Conservation (phyloP, 2,329 filamentous ascomycete genomes). For the Claviceps pusilla region DNA sequence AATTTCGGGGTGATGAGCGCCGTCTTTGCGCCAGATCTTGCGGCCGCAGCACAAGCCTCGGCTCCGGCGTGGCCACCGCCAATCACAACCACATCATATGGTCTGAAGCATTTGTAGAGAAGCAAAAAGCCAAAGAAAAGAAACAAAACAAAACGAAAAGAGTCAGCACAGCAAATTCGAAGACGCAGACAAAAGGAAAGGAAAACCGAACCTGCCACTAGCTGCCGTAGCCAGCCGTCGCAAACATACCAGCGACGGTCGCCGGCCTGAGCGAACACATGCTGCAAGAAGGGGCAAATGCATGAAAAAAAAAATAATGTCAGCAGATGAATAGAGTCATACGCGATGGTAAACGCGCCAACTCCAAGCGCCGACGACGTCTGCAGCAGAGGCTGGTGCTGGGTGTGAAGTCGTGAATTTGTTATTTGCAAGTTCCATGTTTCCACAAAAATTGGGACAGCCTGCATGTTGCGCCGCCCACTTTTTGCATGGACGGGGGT, state of each 20-base stretch:
- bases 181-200: not conserved
- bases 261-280: constrained; percentile 9
- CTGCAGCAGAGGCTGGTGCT: no score
- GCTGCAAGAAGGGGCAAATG: constrained; percentile 9
- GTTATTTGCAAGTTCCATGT: no score
- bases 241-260: constrained; percentile 7
- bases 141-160: not conserved
- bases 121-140: no score
- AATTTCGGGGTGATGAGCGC: constrained; percentile 78
- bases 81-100: constrained; percentile 87
- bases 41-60: constrained; percentile 83
- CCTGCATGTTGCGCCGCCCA: no score
- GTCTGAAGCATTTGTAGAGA: constrained; percentile 24
- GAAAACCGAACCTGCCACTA: constrained; percentile 3
- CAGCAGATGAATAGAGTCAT: no score
- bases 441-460: no score
- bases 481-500: no score
- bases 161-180: not conserved
- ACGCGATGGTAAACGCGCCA: no score
- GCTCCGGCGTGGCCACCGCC: constrained; percentile 91
- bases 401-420: no score
- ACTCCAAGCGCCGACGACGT: no score
- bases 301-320: not conserved
- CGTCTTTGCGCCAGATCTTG: constrained; percentile 74
- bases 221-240: constrained; percentile 19